Evolutionary conservation across 441 rosid genomes (phyloP), one percentile per base, ranked within the genome.

Genomic region (Capsella rubella): DNA sequence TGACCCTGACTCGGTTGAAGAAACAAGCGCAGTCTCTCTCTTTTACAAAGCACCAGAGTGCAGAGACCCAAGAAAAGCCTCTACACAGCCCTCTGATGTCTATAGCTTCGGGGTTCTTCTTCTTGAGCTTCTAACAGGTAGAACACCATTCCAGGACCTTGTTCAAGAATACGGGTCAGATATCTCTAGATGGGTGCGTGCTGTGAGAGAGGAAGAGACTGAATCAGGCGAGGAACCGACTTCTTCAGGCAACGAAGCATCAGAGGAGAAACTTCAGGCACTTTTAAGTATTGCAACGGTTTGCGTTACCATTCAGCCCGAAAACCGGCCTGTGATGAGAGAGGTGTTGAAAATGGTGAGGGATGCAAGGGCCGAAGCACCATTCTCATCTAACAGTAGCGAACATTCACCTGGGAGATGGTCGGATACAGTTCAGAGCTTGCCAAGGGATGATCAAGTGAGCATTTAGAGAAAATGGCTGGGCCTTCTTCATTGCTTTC

Each of bases 101-200:
- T 95, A 92, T 83, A 92, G 98, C 87, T 92, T 88, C 3, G 99
- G 99, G 0, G 93, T 90, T 27, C 92, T 95, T 34, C 84, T 95
- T 6, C 68, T 95, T 70, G 98, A 95, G 82, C 92, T 95, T 66
- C 77, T 95, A 32, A 95, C 97, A 0, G 99, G 98, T 14, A 89
- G 89, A 80, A 92, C 91, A 43, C 98, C 98, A 0, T 87, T 82
- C 84, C 97, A 88, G 59, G 97, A 95, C 79, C 97, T 92, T 64
- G 92, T 90, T 56, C 92, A 83, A 65, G 93, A 95, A 62, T 90
- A 92, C 6, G 93, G 97, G 12, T 84, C 95, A 3, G 96, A 92
- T 75, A 90, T 95, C 56, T 89, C 97, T 0, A 80, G 84, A 58
- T 90, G 99, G 99, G 97, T 95, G 5, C 79, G 77, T 27, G 92